Evolutionary conservation across 2,329 filamentous ascomycete genomes (phyloP).

Genomic region (Colletotrichum sp.): DNA sequence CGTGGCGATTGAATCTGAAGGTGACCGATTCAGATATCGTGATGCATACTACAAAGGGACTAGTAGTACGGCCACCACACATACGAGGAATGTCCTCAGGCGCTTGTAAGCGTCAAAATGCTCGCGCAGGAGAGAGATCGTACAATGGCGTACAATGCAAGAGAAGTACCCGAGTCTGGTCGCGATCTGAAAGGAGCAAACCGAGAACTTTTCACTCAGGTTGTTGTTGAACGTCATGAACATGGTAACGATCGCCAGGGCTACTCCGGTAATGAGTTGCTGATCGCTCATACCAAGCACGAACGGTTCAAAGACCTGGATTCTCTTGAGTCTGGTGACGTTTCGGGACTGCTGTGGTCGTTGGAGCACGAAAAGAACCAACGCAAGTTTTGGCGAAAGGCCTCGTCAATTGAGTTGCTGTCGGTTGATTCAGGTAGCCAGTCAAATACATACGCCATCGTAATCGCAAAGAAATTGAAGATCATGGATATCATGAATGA

Average conservation of each 20-base stretch:
- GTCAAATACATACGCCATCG: neutral
- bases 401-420: neutral
- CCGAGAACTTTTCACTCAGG: neutral
- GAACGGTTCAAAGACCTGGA: neutral
- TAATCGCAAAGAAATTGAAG: neutral
- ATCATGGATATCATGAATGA: neutral
- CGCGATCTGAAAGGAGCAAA: neutral
- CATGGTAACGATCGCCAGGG: neutral
- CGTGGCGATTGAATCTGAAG: neutral
- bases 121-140: neutral
- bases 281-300: neutral
- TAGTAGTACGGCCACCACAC: neutral
- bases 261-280: neutral
- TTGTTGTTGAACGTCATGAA: neutral
- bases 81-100: neutral
- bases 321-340: neutral
- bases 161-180: neutral
- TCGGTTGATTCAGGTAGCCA: neutral
- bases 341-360: neutral
- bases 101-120: neutral
- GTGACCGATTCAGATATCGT: neutral
- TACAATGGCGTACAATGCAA: neutral
- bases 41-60: neutral
- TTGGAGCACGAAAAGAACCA: neutral
- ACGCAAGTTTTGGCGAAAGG: neutral